Conservation (phyloP, 1,139 yeast genomes). For the Pichia sp. region DNA sequence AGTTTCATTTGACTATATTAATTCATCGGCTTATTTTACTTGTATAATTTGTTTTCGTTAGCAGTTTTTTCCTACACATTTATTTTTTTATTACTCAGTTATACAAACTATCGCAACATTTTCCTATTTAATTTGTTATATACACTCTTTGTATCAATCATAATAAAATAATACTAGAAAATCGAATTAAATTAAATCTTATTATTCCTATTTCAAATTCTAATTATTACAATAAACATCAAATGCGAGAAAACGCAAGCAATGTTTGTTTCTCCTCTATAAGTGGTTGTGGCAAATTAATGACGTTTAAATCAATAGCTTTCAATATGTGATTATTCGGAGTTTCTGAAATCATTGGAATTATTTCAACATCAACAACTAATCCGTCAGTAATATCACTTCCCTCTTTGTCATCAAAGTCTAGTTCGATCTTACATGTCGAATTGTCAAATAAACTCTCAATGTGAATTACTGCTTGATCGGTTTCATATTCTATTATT, state of each 20-base stretch:
- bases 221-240: too few relatives aligned
- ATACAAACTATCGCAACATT: neutral
- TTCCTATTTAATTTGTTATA: neutral
- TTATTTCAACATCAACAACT: slow-evolving; percentile 7
- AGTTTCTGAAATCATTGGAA: neutral
- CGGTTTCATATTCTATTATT: slow-evolving; percentile 24
- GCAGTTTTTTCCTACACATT: neutral
- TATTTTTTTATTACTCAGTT: neutral
- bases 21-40: neutral
- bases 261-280: slow-evolving; percentile 2
- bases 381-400: slow-evolving; percentile 4
- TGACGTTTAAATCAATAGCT: neutral
- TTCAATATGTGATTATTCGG: neutral
- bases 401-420: neutral
- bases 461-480: slow-evolving; percentile 16
- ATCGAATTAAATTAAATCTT: neutral
- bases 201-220: neutral
- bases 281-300: slow-evolving; percentile 5
- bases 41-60: neutral
- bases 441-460: slow-evolving; percentile 10
- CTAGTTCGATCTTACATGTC: slow-evolving; percentile 8
- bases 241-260: neutral
- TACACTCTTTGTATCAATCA: neutral
- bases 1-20: neutral
- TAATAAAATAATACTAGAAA: neutral